Evolutionary conservation across 345 rosid species (phyloP), one percentile per base, ranked within the genome.

Genomic region (Euclidium syriacum): DNA sequence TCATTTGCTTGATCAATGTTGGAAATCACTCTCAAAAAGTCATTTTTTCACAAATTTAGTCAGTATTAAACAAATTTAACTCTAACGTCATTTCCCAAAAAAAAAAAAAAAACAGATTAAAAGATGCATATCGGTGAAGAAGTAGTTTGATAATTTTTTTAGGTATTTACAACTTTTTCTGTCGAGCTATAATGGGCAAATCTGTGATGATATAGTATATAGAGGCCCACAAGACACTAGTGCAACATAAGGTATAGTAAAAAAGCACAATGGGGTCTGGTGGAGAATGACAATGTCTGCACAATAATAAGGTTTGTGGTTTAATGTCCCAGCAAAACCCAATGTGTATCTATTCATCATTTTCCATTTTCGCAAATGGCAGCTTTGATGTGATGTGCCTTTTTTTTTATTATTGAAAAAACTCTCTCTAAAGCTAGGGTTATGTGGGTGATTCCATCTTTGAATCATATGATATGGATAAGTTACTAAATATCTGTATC

Each of bases 211-310:
- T 56, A 26, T 11, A 44, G 14, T 19, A 44, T 2, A 23, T 22
- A 23, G 10, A 42, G 43, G 20, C 44, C 53, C 62, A 43, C 53
- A 65, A 43, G 53, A 53, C 33, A 65, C 11, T 22, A 64, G 61
- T 64, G 69, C 52, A 9, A 20, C 50, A 64, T 18, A 34, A 32
- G 36, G n/a, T 19, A 65, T 35, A 66, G 71, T 66, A 49, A 55
- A 66, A 56, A 33, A 56, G 64, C 70, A 54, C 47, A 34, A 7
- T 34, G 20, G 54, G 54, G 2, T 48, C 56, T 47, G 40, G 64
- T 67, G 71, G 71, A 19, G 6, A 47, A 48, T 67, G 71, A 67
- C 64, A 38, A 47, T 57, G 64, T 56, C 19, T 47, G 50, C 71
- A 57, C 64, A 56, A 67, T 67, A 14, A 47, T 57, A 67, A 56